Percentiles rank a stretch among this genome's conserved stretches.
These are phyloP conservation scores for Lanzia echinophila DNA, from an alignment of 2,329 filamentous ascomycete genomes.

Conservation along the genomic window DNA sequence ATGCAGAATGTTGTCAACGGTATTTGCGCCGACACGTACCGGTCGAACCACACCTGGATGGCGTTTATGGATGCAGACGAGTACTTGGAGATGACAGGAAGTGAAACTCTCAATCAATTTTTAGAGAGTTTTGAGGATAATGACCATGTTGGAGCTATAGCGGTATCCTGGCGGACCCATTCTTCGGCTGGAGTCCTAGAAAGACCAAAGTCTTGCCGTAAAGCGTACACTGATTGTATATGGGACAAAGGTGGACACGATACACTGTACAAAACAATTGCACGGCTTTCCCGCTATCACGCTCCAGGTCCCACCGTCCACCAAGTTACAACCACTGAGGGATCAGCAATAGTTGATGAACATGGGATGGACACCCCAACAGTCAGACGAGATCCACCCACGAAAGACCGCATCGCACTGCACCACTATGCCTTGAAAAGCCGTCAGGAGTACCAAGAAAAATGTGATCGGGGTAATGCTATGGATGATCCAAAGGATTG, in stretches of 20 bases:
- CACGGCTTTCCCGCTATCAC: constrained; percentile 18
- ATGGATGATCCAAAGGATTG: constrained; percentile 25
- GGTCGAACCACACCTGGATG: constrained; percentile 30
- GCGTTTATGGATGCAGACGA: constrained; percentile 30
- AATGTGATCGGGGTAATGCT: constrained; percentile 24
- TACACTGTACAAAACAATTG: constrained; percentile 29
- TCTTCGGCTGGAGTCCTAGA: constrained; percentile 26
- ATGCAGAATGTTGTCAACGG: constrained; percentile 20
- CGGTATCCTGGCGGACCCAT: constrained; percentile 31
- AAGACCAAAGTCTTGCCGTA: constrained; percentile 23
- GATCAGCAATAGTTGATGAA: constrained; percentile 23
- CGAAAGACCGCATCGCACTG: constrained; percentile 26
- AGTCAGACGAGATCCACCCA: constrained; percentile 24
- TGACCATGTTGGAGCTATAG: constrained; percentile 25
- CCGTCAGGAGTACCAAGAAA: constrained; percentile 29
- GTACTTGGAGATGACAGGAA: constrained; percentile 27
- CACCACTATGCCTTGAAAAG: constrained; percentile 33
- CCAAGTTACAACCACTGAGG: constrained; percentile 19
- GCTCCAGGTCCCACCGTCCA: constrained; percentile 10
- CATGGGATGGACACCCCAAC: constrained; percentile 18
- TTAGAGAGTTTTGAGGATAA: constrained; percentile 23
- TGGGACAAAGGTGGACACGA: constrained; percentile 27
- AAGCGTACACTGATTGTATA: constrained; percentile 28
- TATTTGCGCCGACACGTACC: constrained; percentile 19
- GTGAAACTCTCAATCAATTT: constrained; percentile 25